Conservation (phyloP, 2,329 filamentous ascomycete genomes). For the Hypoxylon rubiginosum region DNA sequence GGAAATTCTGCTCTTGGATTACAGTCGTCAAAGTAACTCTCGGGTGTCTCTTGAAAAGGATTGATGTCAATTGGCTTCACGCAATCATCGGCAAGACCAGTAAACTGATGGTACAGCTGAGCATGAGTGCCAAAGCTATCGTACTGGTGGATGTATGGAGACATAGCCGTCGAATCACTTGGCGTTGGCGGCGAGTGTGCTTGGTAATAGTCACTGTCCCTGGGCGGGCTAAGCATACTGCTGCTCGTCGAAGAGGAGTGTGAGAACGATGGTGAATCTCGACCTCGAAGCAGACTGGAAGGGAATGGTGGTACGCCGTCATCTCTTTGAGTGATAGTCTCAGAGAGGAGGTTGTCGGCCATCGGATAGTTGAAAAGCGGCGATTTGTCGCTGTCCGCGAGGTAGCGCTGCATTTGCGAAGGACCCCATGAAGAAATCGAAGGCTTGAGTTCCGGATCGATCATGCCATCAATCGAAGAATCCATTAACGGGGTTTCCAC, state of each 20-base stretch:
- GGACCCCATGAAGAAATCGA: conserved; percentile 44
- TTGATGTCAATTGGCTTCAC: conserved; percentile 56
- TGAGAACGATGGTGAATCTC: conserved; percentile 56
- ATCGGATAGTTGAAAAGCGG: conserved; percentile 44
- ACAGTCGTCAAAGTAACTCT: conserved; percentile 49
- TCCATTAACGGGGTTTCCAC: conserved; percentile 34
- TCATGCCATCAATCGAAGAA: conserved; percentile 29
- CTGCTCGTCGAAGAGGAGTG: conserved; percentile 55
- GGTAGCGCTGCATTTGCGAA: conserved; percentile 48
- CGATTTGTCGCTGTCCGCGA: conserved; percentile 49
- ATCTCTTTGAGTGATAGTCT: conserved; percentile 28
- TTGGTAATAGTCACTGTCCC: conserved; percentile 57
- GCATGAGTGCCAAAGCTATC: conserved; percentile 47
- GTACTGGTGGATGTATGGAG: conserved; percentile 48
- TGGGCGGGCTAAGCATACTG: conserved; percentile 55
- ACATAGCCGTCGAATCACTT: conserved; percentile 51
- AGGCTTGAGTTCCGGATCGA: conserved; percentile 50
- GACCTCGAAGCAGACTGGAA: conserved; percentile 47
- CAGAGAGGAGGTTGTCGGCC: conserved; percentile 38
- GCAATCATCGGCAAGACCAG: conserved; percentile 50
- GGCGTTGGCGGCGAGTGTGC: conserved; percentile 56
- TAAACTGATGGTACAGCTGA: conserved; percentile 49
- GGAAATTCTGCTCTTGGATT: conserved; percentile 44
- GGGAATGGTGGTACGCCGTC: conserved; percentile 38
- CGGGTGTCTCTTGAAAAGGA: conserved; percentile 49